Evolutionary conservation across 2,329 filamentous ascomycete species (phyloP).

Genomic region (Pestalotiopsis sp.): DNA sequence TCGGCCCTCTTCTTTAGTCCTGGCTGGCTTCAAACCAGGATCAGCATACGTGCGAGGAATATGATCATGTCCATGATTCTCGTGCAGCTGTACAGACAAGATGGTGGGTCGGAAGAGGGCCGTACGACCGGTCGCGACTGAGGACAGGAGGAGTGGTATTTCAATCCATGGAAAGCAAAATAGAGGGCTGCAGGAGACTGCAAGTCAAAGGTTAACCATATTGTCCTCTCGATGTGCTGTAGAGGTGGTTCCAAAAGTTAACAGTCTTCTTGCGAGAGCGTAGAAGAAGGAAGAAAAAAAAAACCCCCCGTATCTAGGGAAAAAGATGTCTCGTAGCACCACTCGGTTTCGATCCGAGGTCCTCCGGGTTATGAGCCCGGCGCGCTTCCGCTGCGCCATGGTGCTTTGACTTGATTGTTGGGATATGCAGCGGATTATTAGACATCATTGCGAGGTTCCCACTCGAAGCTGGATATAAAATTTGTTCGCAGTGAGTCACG

Average conservation of each 20-base stretch:
- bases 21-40: too few relatives aligned
- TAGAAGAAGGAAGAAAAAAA: too few relatives aligned
- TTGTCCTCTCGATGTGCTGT: not conserved
- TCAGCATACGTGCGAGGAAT: too few relatives aligned
- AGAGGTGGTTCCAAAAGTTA: not conserved
- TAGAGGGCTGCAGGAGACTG: not conserved
- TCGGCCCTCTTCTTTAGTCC: too few relatives aligned
- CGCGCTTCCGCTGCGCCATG: conserved; percentile 37
- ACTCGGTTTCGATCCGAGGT: conserved; percentile 35
- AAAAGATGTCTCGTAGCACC: conserved; percentile 26
- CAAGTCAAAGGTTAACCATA: not conserved
- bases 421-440: not conserved
- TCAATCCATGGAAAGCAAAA: not conserved
- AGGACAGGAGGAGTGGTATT: not conserved
- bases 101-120: not conserved
- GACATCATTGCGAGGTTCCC: not conserved
- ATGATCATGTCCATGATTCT: too few relatives aligned
- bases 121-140: not conserved
- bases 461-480: not conserved
- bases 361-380: conserved; percentile 40
- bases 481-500: not conserved
- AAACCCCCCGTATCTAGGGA: too few relatives aligned
- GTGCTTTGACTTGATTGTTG: conserved; percentile 22
- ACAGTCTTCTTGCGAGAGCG: not conserved
- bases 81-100: too few relatives aligned